A percentile compares a stretch with the other conserved stretches of the same genome.
These are phyloP conservation scores for Trichoderma sp. DNA, from an alignment of 2,329 filamentous ascomycete genomes.

Conservation along the genomic window DNA sequence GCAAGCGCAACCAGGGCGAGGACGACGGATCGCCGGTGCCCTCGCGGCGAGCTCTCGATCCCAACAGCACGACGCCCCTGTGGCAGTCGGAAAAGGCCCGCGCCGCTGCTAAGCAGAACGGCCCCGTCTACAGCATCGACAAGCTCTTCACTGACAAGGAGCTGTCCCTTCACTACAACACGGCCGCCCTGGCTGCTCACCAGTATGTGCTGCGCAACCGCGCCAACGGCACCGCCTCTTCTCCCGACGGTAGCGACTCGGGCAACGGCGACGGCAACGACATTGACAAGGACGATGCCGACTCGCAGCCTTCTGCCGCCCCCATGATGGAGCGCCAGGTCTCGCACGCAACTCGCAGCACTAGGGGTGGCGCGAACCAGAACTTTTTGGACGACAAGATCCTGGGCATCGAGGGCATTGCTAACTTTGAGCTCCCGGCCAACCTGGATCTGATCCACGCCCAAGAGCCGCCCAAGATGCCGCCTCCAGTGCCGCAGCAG, in stretches of 20 bases:
- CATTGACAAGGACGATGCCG: conserved; percentile 47
- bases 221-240: conserved; percentile 48
- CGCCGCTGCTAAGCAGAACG: conserved; percentile 53
- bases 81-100: conserved; percentile 61
- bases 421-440: conserved; percentile 56
- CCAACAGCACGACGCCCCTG: conserved; percentile 56
- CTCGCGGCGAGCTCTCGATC: conserved; percentile 53
- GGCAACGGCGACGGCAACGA: conserved; percentile 52
- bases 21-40: conserved; percentile 63
- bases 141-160: conserved; percentile 71
- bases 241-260: conserved; percentile 52
- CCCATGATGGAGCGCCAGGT: conserved; percentile 61
- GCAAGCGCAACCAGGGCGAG: conserved; percentile 58
- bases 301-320: conserved; percentile 49
- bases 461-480: conserved; percentile 56
- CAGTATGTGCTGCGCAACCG: conserved; percentile 60
- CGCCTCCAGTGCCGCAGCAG: conserved; percentile 54
- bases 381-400: conserved; percentile 58
- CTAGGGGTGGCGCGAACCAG: conserved; percentile 50
- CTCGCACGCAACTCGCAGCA: conserved; percentile 63
- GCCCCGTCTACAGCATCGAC: conserved; percentile 62
- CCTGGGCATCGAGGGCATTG: conserved; percentile 58
- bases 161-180: conserved; percentile 62
- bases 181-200: conserved; percentile 59
- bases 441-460: conserved; percentile 57